Conservation (phyloP, 1,139 yeast species). For the Sugiyamaella novakii region DNA sequence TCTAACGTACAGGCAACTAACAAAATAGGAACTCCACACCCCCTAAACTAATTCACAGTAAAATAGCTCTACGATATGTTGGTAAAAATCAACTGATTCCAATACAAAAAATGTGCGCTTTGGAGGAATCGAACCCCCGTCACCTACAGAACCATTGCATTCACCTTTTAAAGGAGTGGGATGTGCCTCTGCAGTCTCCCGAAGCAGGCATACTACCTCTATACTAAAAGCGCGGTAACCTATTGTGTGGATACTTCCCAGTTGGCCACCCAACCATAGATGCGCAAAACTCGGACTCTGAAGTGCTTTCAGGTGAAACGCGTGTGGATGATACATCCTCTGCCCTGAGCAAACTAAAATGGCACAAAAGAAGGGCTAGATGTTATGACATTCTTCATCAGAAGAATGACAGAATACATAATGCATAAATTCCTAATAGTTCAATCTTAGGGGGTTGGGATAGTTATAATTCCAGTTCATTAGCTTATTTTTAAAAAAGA, state of each 20-base stretch:
- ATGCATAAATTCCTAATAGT: background rate
- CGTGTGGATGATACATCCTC: no score
- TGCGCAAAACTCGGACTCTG: constrained; percentile 3
- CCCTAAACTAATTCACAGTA: no score
- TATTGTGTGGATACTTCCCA: constrained; percentile 8
- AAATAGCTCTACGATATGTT: no score
- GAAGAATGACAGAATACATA: background rate
- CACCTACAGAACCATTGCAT: constrained; percentile 12
- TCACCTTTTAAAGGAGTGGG: constrained; percentile 8
- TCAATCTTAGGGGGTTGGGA: no score
- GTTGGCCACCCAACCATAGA: constrained; percentile 13
- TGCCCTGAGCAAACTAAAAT: no score
- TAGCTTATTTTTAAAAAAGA: no score
- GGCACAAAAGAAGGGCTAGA: background rate
- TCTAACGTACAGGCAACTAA: no score
- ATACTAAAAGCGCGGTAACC: constrained; percentile 14
- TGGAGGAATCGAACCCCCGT: constrained; percentile 20
- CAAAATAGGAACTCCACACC: no score
- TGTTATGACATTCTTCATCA: no score
- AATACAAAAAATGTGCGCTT: constrained; percentile 11
- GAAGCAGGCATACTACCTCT: constrained; percentile 19
- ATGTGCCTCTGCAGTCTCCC: constrained; percentile 6
- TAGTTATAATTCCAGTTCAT: no score
- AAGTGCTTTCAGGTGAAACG: no score
- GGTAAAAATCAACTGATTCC: no score